Base-by-base conservation (phyloP, 1,139 yeast genomes). In the Scheffersomyces cryptocercus region DNA sequence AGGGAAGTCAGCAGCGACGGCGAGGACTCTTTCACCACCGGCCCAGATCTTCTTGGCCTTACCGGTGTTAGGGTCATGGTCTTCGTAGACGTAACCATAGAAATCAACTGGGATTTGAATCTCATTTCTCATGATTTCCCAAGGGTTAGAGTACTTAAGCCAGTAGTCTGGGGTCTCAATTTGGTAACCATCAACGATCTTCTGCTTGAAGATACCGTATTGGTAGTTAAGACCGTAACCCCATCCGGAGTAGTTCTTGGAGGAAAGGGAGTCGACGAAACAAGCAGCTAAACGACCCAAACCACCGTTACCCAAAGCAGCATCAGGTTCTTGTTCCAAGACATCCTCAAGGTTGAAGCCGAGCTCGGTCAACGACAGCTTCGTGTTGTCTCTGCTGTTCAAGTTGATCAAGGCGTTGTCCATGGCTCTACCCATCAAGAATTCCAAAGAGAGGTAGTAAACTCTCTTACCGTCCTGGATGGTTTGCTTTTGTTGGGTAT, bases 231-330 rank as follows among this genome's bases (percentile, higher is more conserved):
- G 74, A 47, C 97, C 97, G 64, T 91, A 91, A 50, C 97, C 98
- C 97, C 97, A 90, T 41, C 96, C 96, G 29, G 95, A 90, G 64
- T 88, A 88, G 64, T 88, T 84, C 54, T 87, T 85, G 6, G 96
- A 84, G 30, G 95, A 82, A 61, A 91, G 72, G 1, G 97, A 88
- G 68, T 91, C 97, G 43, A 91, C 82, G 61, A 88, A 90, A 68
- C 97, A 90, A 33, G 97, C 97, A 32, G 97, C 97, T 59, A 91
- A 75, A 64, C 97, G 81, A 48, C 97, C 98, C 48, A 91, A 73
- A 49, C 98, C 98, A 63, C 97, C 97, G 59, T 91, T 91, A 60
- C 97, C 97, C 45, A 90, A 77, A 16, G 91, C 97, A 12, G 97
- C 96, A 65, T 91, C 97, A 0, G 95, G 95, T 66, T 91, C 97